phyloP scores from a whole-genome alignment of 371 early-diverging fungal genomes.

The Lichtheimia ornata region DNA sequence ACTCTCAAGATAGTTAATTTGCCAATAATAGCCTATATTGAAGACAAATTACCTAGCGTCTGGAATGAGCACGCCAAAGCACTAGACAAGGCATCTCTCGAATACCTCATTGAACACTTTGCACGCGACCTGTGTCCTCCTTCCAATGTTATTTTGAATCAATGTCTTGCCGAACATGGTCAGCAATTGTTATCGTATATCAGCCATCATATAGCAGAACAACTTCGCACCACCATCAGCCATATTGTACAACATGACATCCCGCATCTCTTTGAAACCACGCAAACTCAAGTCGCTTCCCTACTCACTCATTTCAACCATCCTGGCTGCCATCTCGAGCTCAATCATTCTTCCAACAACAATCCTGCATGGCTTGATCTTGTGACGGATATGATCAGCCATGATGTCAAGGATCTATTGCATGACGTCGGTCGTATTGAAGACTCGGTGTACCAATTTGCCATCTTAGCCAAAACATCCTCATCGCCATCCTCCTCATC shows the following conservation, averaged over 20 bases:
- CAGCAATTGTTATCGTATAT: constrained; percentile 16
- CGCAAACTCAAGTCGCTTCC: constrained; percentile 15
- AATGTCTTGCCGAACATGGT: constrained; percentile 15
- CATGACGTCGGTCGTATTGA: neutral
- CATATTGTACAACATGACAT: constrained; percentile 21
- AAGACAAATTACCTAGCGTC: constrained; percentile 30
- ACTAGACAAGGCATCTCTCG: constrained; percentile 24
- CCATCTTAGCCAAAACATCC: neutral
- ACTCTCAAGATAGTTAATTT: neutral
- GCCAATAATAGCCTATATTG: constrained; percentile 24
- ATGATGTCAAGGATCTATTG: neutral
- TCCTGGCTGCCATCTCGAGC: neutral
- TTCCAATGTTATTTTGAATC: neutral
- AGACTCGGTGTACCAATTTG: neutral
- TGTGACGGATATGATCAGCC: neutral
- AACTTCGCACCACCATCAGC: constrained; percentile 14
- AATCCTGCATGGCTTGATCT: neutral
- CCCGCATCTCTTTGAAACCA: constrained; percentile 15
- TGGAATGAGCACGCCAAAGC: constrained; percentile 32
- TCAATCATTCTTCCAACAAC: neutral
- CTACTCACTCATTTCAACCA: constrained; percentile 20
- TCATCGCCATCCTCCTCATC: neutral
- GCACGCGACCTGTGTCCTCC: constrained; percentile 5
- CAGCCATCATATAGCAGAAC: constrained; percentile 17
- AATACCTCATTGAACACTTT: constrained; percentile 18